A percentile compares a stretch with the other conserved stretches of the same genome.
Conservation (phyloP, 352 stramenopile species). For the Phytophthora pistaciae region DNA sequence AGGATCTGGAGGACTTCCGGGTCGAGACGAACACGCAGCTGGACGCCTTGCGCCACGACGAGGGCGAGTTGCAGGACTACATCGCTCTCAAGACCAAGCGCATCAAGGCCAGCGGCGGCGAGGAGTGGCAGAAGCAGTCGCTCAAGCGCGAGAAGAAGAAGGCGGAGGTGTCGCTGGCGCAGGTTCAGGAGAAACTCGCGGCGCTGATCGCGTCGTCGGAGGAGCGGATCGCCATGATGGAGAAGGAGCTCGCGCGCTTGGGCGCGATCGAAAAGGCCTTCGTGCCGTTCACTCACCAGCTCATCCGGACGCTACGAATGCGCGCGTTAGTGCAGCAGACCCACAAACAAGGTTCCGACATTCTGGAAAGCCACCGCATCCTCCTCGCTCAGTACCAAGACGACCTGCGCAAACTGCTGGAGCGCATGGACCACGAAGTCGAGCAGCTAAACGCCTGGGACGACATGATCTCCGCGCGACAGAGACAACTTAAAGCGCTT, state of each 20-base stretch:
- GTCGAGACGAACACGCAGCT: conserved; percentile 73
- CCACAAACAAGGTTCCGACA: conserved; percentile 45
- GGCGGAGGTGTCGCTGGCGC: conserved; percentile 64
- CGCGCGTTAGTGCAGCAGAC: conserved; percentile 50
- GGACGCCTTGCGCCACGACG: conserved; percentile 64
- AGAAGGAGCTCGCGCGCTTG: conserved; percentile 68
- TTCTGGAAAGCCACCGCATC: conserved; percentile 50
- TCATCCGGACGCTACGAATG: conserved; percentile 61
- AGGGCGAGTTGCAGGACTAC: conserved; percentile 78
- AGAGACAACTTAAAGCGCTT: conserved; percentile 66
- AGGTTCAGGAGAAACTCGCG: conserved; percentile 61
- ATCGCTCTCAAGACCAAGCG: conserved; percentile 80
- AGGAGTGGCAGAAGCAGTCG: conserved; percentile 87
- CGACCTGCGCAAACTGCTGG: conserved; percentile 64
- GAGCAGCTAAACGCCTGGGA: conserved; percentile 72
- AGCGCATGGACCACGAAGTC: conserved; percentile 60
- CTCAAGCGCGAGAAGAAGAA: conserved; percentile 88
- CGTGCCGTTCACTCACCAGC: conserved; percentile 80
- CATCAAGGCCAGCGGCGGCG: conserved; percentile 72
- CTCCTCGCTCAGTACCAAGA: conserved; percentile 68
- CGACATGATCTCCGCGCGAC: conserved; percentile 65
- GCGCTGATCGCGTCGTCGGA: conserved; percentile 56
- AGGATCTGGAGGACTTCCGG: conserved; percentile 67
- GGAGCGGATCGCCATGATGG: conserved; percentile 69
- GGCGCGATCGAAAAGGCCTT: conserved; percentile 74